Evolutionary conservation across 2,329 filamentous ascomycete genomes (phyloP).

Genomic region (Aaosphaeria arxii): DNA sequence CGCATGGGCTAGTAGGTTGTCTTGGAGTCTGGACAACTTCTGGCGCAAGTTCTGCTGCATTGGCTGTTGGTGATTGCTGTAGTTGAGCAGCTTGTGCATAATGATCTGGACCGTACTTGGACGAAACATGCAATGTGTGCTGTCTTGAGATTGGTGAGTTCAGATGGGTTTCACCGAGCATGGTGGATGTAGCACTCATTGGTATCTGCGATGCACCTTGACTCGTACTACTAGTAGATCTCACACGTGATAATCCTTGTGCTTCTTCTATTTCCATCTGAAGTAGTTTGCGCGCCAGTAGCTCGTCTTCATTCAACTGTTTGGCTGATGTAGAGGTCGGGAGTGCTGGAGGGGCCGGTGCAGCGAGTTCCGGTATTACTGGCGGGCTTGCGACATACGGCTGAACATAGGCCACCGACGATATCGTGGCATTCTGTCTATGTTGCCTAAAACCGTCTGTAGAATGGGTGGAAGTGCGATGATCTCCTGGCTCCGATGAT

Average conservation of each 20-base stretch:
- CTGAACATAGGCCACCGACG: background rate
- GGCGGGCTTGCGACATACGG: conserved; percentile 16
- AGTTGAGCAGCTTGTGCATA: background rate
- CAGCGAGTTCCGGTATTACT: conserved; percentile 22
- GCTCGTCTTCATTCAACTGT: conserved; percentile 28
- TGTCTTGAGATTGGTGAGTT: background rate
- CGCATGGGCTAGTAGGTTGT: too few species aligned
- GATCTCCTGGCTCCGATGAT: too few species aligned
- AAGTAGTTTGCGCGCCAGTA: conserved; percentile 24
- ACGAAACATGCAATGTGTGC: conserved; percentile 4
- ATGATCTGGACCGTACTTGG: background rate
- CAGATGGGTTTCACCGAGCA: background rate
- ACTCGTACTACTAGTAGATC: conserved; percentile 17
- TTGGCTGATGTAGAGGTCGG: conserved; percentile 22
- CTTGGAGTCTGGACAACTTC: conserved; percentile 4
- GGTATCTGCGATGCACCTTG: conserved; percentile 3
- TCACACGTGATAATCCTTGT: conserved; percentile 7
- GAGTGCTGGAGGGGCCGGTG: conserved; percentile 22
- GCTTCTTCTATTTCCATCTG: conserved; percentile 25
- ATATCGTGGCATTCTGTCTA: too few species aligned
- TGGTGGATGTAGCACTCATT: background rate
- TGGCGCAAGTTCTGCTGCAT: conserved; percentile 6
- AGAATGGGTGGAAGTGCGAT: too few species aligned
- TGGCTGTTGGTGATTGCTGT: conserved; percentile 1
- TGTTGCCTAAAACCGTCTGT: too few species aligned